Evolutionary conservation across 768 basidiomycete genomes (phyloP).

Genomic region (Lactarius sanguifluus): DNA sequence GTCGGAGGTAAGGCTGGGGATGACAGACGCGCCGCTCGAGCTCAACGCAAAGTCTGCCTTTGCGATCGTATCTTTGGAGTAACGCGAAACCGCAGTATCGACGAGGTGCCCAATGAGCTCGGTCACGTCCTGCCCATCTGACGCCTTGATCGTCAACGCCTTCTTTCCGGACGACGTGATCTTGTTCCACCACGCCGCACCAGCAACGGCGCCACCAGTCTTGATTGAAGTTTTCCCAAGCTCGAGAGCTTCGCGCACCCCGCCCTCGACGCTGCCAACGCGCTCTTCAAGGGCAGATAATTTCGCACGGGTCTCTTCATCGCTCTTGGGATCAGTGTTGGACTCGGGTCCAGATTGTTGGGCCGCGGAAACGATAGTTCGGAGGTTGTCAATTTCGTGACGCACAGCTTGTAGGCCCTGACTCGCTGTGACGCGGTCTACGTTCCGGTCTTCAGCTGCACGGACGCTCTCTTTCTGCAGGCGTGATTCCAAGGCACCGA

Average conservation of each 20-base stretch:
- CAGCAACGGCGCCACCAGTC: conserved; percentile 37
- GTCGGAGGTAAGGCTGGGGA: conserved; percentile 81
- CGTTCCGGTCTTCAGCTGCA: conserved; percentile 53
- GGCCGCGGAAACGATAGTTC: conserved; percentile 37
- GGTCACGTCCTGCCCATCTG: conserved; percentile 73
- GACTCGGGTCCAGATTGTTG: conserved; percentile 20
- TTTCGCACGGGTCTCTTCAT: conserved; percentile 58
- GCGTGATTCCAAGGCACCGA: conserved; percentile 57
- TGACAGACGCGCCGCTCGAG: conserved; percentile 75
- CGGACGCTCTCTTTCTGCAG: conserved; percentile 48
- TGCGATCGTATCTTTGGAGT: conserved; percentile 77
- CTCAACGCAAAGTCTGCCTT: conserved; percentile 84
- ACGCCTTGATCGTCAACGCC: conserved; percentile 61
- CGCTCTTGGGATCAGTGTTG: conserved; percentile 34
- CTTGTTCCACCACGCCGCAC: conserved; percentile 71
- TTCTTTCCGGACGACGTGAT: conserved; percentile 42
- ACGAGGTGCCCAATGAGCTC: conserved; percentile 73
- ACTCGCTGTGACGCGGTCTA: conserved; percentile 38
- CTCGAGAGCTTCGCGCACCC: conserved; percentile 72
- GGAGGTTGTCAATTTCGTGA: conserved; percentile 28
- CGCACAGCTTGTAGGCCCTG: conserved; percentile 33
- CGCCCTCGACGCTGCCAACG: conserved; percentile 58
- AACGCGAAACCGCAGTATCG: conserved; percentile 65
- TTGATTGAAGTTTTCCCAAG: conserved; percentile 50
- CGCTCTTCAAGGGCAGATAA: conserved; percentile 62